Conservation (phyloP, 2,329 filamentous ascomycete species). For the Cercospora nicotianae region DNA sequence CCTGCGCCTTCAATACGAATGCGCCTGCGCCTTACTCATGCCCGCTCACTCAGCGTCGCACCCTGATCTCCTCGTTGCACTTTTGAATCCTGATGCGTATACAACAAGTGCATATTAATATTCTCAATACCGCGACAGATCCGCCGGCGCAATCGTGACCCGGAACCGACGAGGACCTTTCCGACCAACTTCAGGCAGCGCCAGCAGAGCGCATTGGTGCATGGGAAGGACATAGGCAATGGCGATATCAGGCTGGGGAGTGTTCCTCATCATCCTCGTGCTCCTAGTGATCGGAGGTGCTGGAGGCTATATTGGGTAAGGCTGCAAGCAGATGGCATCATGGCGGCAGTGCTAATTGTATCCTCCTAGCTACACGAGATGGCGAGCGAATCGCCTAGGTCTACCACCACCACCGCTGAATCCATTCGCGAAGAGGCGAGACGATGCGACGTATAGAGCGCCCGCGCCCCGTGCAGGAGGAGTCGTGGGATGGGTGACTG, state of each 20-base stretch:
- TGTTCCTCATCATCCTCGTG: constrained; percentile 72
- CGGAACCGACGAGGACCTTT: not conserved
- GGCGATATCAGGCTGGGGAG: constrained; percentile 49
- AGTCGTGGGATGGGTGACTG: constrained; percentile 70
- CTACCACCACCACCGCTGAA: constrained; percentile 68
- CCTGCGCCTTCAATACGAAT: constrained; percentile 2
- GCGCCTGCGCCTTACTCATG: not conserved
- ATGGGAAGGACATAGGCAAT: constrained; percentile 21
- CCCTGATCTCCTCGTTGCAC: not conserved
- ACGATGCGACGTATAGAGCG: constrained; percentile 44
- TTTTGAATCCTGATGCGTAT: not conserved
- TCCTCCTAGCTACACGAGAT: constrained; percentile 59
- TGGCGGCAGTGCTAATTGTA: constrained; percentile 3
- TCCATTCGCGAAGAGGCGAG: constrained; percentile 58
- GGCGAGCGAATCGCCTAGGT: constrained; percentile 71
- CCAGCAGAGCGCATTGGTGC: constrained; percentile 6
- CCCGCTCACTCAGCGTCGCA: not conserved
- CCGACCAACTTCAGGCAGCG: not conserved
- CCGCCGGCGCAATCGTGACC: not conserved
- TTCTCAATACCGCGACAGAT: not conserved
- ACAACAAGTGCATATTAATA: not conserved
- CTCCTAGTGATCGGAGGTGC: constrained; percentile 59
- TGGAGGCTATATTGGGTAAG: constrained; percentile 62
- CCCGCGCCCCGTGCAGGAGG: constrained; percentile 61
- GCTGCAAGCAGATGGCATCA: not conserved